A percentile compares a stretch with the other conserved stretches of the same genome.
phyloP scores from a whole-genome alignment of 2,329 filamentous ascomycete species.

The Botrytis elliptica region DNA sequence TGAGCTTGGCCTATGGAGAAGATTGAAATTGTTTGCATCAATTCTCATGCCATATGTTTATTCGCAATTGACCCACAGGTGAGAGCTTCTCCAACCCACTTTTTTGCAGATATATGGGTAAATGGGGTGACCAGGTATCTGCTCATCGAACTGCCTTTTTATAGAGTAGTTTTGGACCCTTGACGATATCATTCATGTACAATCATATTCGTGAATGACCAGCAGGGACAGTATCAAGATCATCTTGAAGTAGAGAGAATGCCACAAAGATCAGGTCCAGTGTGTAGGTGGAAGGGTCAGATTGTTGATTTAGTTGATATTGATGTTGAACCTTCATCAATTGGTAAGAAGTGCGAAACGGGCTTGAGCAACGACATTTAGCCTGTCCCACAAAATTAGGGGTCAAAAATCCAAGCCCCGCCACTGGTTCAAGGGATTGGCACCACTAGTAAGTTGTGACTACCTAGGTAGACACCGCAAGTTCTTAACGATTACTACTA shows the following conservation, averaged over 20 bases:
- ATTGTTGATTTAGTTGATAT: background rate
- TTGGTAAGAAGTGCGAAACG: background rate
- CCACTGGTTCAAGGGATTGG: background rate
- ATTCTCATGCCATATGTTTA: background rate
- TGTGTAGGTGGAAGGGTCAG: background rate
- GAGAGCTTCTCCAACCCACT: background rate
- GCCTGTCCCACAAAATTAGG: background rate
- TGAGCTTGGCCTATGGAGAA: background rate
- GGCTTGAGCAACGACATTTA: background rate
- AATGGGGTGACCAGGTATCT: background rate
- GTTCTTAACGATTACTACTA: background rate
- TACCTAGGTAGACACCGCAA: slow-evolving; percentile 4
- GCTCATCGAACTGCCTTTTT: background rate
- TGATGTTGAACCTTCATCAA: background rate
- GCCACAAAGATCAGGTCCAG: background rate
- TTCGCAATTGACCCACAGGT: background rate
- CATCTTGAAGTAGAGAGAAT: background rate
- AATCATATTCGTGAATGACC: background rate
- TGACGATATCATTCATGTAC: background rate
- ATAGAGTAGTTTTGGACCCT: background rate
- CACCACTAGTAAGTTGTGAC: background rate
- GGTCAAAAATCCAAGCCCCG: background rate
- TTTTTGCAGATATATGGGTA: background rate
- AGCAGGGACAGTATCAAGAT: background rate
- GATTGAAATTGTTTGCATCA: background rate